Conservation (phyloP, 2,329 filamentous ascomycete genomes). For the Penicillium fuscoglaucum region DNA sequence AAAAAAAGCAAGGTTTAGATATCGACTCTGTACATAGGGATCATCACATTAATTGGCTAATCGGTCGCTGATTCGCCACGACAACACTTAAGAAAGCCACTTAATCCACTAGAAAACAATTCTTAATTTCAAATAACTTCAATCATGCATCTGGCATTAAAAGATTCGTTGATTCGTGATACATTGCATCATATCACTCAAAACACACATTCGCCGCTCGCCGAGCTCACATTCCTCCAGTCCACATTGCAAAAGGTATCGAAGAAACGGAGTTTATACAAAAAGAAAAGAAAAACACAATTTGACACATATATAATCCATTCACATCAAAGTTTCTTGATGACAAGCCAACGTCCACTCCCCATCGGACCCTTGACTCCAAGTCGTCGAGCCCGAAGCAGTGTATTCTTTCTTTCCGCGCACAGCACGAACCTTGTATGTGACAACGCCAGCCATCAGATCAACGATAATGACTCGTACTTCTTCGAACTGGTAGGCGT, state of each 20-base stretch:
- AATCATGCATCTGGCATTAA: slow-evolving; percentile 4
- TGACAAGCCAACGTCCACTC: slow-evolving; percentile 41
- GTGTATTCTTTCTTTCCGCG: slow-evolving; percentile 29
- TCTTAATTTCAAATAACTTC: neutral
- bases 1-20: neutral
- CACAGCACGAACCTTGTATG: slow-evolving; percentile 35
- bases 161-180: slow-evolving; percentile 8
- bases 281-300: neutral
- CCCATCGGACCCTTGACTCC: slow-evolving; percentile 41
- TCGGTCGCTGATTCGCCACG: neutral
- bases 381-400: slow-evolving; percentile 36
- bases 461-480: slow-evolving; percentile 38
- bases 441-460: slow-evolving; percentile 39
- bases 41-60: neutral
- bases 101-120: neutral
- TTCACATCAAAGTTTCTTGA: slow-evolving; percentile 35
- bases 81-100: neutral
- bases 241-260: neutral
- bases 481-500: slow-evolving; percentile 32
- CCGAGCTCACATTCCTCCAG: neutral
- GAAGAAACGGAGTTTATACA: neutral
- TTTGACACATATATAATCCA: neutral
- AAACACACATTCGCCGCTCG: slow-evolving; percentile 4
- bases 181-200: slow-evolving; percentile 12
- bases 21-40: neutral